A percentile compares a stretch with the other conserved stretches of the same genome.
These are phyloP conservation scores for Paraphoma chrysanthemicola DNA, from an alignment of 2,329 filamentous ascomycete species.

Conservation along the genomic window DNA sequence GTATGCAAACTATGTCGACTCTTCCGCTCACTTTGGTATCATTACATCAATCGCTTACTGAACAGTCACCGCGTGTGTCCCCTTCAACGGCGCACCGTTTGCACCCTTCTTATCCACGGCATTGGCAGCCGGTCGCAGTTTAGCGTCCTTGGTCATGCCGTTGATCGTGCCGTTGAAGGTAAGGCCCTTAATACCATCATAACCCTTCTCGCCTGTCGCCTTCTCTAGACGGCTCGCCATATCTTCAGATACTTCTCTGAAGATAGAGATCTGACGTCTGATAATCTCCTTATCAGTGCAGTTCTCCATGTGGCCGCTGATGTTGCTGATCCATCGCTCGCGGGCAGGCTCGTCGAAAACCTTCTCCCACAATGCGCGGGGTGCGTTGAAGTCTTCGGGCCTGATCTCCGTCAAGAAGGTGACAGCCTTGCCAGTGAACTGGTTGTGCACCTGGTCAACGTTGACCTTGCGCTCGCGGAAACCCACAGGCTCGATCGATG, in stretches of 20 bases:
- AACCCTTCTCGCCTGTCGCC: slow-evolving; percentile 67
- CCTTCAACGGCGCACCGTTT: slow-evolving; percentile 58
- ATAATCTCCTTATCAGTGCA: slow-evolving; percentile 66
- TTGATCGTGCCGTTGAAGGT: slow-evolving; percentile 69
- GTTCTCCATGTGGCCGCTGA: slow-evolving; percentile 66
- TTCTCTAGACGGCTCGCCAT: slow-evolving; percentile 67
- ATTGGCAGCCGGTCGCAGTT: slow-evolving; percentile 60
- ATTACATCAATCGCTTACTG: neutral
- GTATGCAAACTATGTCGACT: neutral
- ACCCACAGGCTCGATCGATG: slow-evolving; percentile 59
- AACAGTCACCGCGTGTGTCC: slow-evolving; percentile 45
- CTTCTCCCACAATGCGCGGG: slow-evolving; percentile 66
- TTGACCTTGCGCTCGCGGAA: slow-evolving; percentile 57
- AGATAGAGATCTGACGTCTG: slow-evolving; percentile 70
- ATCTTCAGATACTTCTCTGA: slow-evolving; percentile 67
- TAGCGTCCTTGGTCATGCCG: slow-evolving; percentile 61
- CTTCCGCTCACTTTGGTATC: neutral
- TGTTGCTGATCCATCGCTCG: slow-evolving; percentile 66
- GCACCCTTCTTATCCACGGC: slow-evolving; percentile 48
- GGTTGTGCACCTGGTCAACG: slow-evolving; percentile 58
- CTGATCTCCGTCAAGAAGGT: slow-evolving; percentile 61
- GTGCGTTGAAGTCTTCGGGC: slow-evolving; percentile 63
- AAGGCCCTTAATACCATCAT: slow-evolving; percentile 62
- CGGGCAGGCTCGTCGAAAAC: slow-evolving; percentile 66
- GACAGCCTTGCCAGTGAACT: slow-evolving; percentile 58